These are phyloP conservation scores for Naganishia friedmannii DNA, from an alignment of 768 basidiomycete genomes.

Conservation along the genomic window DNA sequence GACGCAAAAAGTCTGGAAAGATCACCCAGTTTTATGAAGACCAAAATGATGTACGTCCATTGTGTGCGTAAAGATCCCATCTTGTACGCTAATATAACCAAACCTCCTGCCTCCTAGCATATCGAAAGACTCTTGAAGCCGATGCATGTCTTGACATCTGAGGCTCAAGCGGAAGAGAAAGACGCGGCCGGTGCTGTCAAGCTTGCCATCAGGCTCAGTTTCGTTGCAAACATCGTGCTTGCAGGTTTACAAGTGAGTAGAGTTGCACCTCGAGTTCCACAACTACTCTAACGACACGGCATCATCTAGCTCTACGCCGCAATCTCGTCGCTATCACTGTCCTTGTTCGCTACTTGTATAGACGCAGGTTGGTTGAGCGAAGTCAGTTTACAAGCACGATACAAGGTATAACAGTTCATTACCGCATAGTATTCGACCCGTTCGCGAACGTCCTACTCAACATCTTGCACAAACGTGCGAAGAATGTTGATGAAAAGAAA, in stretches of 20 bases:
- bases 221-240: slow-evolving; percentile 71
- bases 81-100: slow-evolving; percentile 15
- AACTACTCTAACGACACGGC: slow-evolving; percentile 9
- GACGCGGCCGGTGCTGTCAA: slow-evolving; percentile 66
- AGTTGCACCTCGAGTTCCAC: slow-evolving; percentile 31
- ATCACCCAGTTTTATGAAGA: slow-evolving; percentile 47
- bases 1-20: slow-evolving; percentile 41
- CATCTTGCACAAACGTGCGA: slow-evolving; percentile 75
- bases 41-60: slow-evolving; percentile 42
- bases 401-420: slow-evolving; percentile 32
- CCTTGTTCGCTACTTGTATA: slow-evolving; percentile 82
- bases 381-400: not conserved
- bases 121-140: slow-evolving; percentile 84
- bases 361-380: slow-evolving; percentile 59
- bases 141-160: slow-evolving; percentile 81
- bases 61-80: not conserved
- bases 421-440: slow-evolving; percentile 45
- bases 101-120: slow-evolving; percentile 58
- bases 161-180: slow-evolving; percentile 70
- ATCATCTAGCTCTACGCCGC: slow-evolving; percentile 76
- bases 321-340: slow-evolving; percentile 74
- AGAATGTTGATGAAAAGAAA: slow-evolving; percentile 69
- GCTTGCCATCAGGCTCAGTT: slow-evolving; percentile 79
- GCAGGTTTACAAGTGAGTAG: slow-evolving; percentile 66
- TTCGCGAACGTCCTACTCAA: slow-evolving; percentile 53